Evolutionary conservation across 164 flowering plant genomes (phyloP), one percentile per base, ranked within the genome.

Genomic region (Chloranthus sessilifolius): DNA sequence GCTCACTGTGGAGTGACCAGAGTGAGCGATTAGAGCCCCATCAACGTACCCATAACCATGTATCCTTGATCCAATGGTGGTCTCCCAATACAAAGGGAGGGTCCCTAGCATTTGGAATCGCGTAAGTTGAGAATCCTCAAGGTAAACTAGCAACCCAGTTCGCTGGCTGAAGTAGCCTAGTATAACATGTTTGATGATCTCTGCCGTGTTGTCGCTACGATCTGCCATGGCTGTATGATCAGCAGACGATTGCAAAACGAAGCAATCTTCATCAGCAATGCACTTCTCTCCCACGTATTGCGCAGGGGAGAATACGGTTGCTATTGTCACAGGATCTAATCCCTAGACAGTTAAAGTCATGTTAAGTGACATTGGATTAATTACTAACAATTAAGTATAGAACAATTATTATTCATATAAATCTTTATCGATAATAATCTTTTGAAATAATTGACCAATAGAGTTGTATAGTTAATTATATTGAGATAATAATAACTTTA

Each of bases 161-260:
- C 73, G 73, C 52, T 87, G 95, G 69, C 96, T 84, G 53, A 87
- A 84, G 76, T 80, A 82, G 19, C 92, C 96, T 10, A 75, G 60
- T 3, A 75, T 61, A 3, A 67, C 81, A 48, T 87, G 96, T 51
- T 82, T 87, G 73, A 87, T 87, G 75, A 74, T 80, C 75, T 87
- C 96, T 1, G 92, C 89, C 1, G 79, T 75, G 61, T 42, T 66
- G 41, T 87, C 96, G 23, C 89, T 75, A 1, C 96, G 66, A 21
- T 77, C 85, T 1, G 73, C 71, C 5, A 87, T 70, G 26, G 72
- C 87, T 16, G 74, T 27, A 15, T 71, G 79, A 38, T 84, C 85
- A 0, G 92, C 83, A 5, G 89, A 73, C 50, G 82, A 21, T 45
- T 84, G 84, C 58, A 87, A 45, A 24, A 74, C 78, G 37, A 87